phyloP scores from a whole-genome alignment of 805 yeast genomes.

The Myxozyma lipomycoides region DNA sequence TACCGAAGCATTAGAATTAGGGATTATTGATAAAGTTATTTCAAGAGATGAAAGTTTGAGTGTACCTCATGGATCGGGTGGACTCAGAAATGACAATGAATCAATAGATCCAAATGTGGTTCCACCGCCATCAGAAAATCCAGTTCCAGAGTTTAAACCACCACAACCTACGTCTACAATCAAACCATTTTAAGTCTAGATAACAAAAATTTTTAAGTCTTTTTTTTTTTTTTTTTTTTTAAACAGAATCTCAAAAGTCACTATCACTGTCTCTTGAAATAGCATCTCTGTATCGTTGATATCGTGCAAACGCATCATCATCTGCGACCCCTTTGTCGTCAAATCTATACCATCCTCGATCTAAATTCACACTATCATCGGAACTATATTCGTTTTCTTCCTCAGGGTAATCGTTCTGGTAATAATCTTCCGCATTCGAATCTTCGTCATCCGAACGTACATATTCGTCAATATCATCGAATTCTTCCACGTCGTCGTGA shows the following conservation, averaged over 20 bases:
- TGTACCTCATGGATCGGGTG: conserved; percentile 14
- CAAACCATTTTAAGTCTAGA: conserved; percentile 15
- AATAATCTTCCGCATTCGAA: conserved; percentile 75
- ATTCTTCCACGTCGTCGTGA: conserved; percentile 14
- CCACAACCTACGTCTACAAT: neutral
- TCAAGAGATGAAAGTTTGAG: conserved; percentile 17
- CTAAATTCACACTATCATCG: neutral
- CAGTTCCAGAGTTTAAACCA: neutral
- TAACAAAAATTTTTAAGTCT: conserved; percentile 24
- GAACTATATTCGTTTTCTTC: conserved; percentile 51
- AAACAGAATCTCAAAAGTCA: neutral
- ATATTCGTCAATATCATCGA: conserved; percentile 24
- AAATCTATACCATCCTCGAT: conserved; percentile 9
- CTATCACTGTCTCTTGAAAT: neutral
- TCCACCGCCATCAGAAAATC: neutral
- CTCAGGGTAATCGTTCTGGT: conserved; percentile 90
- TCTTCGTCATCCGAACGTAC: conserved; percentile 39
- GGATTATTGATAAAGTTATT: conserved; percentile 37
- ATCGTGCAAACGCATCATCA: conserved; percentile 4
- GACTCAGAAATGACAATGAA: conserved; percentile 5
- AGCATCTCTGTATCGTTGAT: neutral
- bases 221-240: neutral
- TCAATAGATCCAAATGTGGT: neutral
- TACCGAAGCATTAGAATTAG: conserved; percentile 36
- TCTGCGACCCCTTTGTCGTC: conserved; percentile 6